phyloP scores from a whole-genome alignment of 2,329 filamentous ascomycete species.

The Trichophyton benhamiae region DNA sequence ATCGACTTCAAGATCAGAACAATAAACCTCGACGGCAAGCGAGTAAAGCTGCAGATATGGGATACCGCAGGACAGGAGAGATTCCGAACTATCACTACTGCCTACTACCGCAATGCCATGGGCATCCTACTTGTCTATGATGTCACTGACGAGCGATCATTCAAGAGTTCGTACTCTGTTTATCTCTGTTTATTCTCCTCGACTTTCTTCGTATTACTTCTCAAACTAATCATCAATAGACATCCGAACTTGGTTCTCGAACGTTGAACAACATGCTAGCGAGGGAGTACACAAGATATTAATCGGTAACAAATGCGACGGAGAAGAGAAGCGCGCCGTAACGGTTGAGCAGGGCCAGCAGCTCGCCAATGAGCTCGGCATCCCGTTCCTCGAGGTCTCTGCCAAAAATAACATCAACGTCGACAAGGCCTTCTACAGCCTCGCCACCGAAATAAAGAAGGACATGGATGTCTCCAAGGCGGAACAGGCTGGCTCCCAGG shows the following conservation, averaged over 20 bases:
- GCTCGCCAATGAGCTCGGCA: slow-evolving; percentile 87
- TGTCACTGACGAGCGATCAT: slow-evolving; percentile 90
- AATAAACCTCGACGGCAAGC: slow-evolving; percentile 96
- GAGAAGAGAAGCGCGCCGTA: slow-evolving; percentile 96
- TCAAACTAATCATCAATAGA: slow-evolving; percentile 42
- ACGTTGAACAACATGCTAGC: slow-evolving; percentile 94
- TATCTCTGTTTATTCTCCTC: slow-evolving; percentile 4
- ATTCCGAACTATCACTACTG: slow-evolving; percentile 96
- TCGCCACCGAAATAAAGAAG: slow-evolving; percentile 97
- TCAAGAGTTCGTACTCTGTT: slow-evolving; percentile 62
- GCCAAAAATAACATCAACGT: slow-evolving; percentile 99
- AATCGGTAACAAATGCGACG: slow-evolving; percentile 99
- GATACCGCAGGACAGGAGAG: slow-evolving; percentile 97
- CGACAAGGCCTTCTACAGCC: slow-evolving; percentile 92
- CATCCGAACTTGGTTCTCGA: slow-evolving; percentile 98
- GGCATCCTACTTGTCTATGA: slow-evolving; percentile 96
- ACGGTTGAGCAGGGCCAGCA: slow-evolving; percentile 87
- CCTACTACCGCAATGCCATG: slow-evolving; percentile 98
- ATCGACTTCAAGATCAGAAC: slow-evolving; percentile 99
- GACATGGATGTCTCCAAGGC: slow-evolving; percentile 83
- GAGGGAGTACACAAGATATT: slow-evolving; percentile 99
- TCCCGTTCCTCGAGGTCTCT: slow-evolving; percentile 95
- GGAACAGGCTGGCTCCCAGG: slow-evolving; percentile 48
- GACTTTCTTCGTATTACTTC: background rate
- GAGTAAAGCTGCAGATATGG: slow-evolving; percentile 99